Evolutionary conservation across 768 basidiomycete species (phyloP).

Genomic region (Kwoniella shandongensis): DNA sequence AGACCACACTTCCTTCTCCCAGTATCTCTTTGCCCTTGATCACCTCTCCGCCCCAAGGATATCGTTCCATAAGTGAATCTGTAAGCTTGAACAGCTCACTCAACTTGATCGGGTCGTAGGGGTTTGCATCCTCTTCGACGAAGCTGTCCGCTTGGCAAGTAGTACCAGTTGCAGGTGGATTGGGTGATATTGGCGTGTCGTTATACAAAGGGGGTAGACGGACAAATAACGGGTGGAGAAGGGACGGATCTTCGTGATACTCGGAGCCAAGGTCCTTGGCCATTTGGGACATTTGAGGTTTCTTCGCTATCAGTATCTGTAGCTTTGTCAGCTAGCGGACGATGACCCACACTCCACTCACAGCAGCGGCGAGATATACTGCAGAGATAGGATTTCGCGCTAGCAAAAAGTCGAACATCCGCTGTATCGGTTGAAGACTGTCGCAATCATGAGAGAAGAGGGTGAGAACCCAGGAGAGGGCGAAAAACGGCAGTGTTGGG

Average conservation of each 20-base stretch:
- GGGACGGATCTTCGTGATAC: conserved; percentile 52
- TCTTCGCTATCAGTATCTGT: conserved; percentile 74
- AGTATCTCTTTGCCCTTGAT: conserved; percentile 48
- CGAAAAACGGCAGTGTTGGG: conserved; percentile 71
- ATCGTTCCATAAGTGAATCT: conserved; percentile 34
- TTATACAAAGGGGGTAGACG: conserved; percentile 48
- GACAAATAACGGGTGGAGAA: conserved; percentile 54
- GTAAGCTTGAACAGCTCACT: conserved; percentile 47
- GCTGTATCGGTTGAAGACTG: conserved; percentile 82
- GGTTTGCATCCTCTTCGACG: conserved; percentile 33
- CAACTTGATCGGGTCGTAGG: conserved; percentile 45
- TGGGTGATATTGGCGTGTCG: conserved; percentile 29
- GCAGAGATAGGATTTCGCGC: conserved; percentile 75
- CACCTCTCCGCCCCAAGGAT: conserved; percentile 42
- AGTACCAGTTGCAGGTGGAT: not conserved
- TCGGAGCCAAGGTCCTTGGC: conserved; percentile 53
- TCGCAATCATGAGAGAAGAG: conserved; percentile 91
- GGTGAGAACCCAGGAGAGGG: conserved; percentile 84
- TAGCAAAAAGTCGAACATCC: conserved; percentile 86
- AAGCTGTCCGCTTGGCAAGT: not conserved
- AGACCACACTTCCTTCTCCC: conserved; percentile 44
- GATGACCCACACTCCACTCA: conserved; percentile 56
- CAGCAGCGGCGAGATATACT: conserved; percentile 80
- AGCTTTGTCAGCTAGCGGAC: not conserved
- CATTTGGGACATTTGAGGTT: conserved; percentile 64